These are phyloP conservation scores for Globisporangium megalacanthum DNA, from an alignment of 352 stramenopile species.

Conservation along the genomic window DNA sequence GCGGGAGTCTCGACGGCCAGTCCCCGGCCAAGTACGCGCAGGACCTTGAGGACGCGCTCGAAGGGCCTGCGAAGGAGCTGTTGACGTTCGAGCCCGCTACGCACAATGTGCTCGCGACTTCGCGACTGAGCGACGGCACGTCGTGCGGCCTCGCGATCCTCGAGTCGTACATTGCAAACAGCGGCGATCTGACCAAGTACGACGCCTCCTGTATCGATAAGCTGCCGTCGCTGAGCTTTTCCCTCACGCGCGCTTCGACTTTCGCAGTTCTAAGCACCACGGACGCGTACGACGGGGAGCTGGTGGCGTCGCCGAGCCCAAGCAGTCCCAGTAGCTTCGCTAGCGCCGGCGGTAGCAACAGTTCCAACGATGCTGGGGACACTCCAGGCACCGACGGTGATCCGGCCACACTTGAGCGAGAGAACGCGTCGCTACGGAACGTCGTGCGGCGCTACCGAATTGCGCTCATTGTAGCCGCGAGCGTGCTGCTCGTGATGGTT, in stretches of 20 bases:
- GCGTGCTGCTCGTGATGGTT: constrained; percentile 9
- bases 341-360: constrained; percentile 11
- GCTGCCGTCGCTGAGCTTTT: constrained; percentile 28
- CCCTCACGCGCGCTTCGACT: constrained; percentile 26
- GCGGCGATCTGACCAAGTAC: constrained; percentile 36
- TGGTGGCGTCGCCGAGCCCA: constrained; percentile 2
- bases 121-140: constrained; percentile 24
- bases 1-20: constrained; percentile 35
- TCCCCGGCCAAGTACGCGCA: constrained; percentile 39
- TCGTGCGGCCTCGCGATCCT: constrained; percentile 47
- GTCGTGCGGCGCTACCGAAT: constrained; percentile 4
- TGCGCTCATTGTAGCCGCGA: constrained; percentile 6
- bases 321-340: constrained; percentile 9
- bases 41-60: constrained; percentile 29
- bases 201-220: constrained; percentile 48
- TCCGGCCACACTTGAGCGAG: constrained; percentile 10
- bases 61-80: constrained; percentile 37
- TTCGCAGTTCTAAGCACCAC: constrained; percentile 34
- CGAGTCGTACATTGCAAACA: constrained; percentile 45
- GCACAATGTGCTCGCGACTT: constrained; percentile 37
- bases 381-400: not conserved
- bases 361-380: constrained; percentile 4
- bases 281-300: constrained; percentile 43
- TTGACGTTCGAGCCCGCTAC: constrained; percentile 30
- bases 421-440: constrained; percentile 8